Base-by-base conservation (phyloP, 768 basidiomycete genomes). In the Termitomyces sp. region DNA sequence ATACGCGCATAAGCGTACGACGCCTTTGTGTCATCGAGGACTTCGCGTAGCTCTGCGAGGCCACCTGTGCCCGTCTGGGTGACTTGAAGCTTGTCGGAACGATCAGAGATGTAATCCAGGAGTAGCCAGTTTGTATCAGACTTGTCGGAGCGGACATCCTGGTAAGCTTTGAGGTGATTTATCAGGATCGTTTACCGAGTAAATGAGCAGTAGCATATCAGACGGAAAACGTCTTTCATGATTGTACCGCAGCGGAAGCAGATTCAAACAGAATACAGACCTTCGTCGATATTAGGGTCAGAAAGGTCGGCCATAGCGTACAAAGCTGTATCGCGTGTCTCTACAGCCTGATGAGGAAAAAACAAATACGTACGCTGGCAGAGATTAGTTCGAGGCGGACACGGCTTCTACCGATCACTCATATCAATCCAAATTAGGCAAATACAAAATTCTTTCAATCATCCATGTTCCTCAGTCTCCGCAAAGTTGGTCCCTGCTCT, bases 41-140 rank as follows among this genome's bases (percentile, higher is more conserved):
- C 74, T 35, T 87, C 81, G 54, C 82, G 81, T 61, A 97, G 83
- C 74, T 95, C 94, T 28, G 75, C 66, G 36, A 97, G 80, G 57
- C 91, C 91, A 36, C 88, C 91, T 26, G 82, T 79, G 52, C 94
- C 94, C 22, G 90, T 93, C 67, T 80, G 70, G 11, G 92, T 87
- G 66, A 98, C 75, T 62, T 74, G 70, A 64, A 97, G 83, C 68
- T 82, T 90, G 80, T 96, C 91, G 35, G 88, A 90, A 65, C 82
- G 80, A 71, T 91, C 89, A 66, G 79, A 79, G 81, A 89, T 87
- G 71, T 98, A 98, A 70, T 96, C 91, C 57, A 97, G 74, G 56
- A 98, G 77, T 46, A 95, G 68, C 94, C 94, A 98, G 70, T 90
- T 97, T 33, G 85, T 90, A 32, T 91, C 89, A 40, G 86, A 79